A percentile compares a stretch with the other conserved stretches of the same genome.
Evolutionary conservation across 2,329 filamentous ascomycete species (phyloP).

Genomic region (Zasmidium angulare): DNA sequence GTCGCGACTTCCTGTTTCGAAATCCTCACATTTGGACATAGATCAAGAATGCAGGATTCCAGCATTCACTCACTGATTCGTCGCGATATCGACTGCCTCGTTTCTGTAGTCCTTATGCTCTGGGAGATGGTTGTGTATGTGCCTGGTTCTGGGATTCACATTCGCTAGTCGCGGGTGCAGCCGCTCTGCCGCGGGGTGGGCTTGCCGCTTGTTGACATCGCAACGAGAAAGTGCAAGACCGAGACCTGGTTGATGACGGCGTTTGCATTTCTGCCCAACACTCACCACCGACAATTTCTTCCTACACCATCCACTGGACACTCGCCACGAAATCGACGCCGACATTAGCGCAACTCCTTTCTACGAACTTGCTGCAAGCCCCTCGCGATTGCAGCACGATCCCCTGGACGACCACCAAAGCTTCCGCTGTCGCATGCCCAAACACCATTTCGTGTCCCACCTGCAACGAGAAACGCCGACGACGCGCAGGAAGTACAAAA

Average conservation of each 20-base stretch:
- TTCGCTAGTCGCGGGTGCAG: too few species aligned
- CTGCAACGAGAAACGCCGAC: not conserved
- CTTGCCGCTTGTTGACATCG: not conserved
- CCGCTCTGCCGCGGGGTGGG: too few species aligned
- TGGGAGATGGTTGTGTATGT: too few species aligned
- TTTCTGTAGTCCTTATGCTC: too few species aligned
- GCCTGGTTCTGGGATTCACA: too few species aligned
- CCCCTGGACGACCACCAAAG: constrained; percentile 6
- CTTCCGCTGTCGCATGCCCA: not conserved
- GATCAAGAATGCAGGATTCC: too few species aligned
- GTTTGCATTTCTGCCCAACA: not conserved
- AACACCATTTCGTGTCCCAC: not conserved
- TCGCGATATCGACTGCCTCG: too few species aligned
- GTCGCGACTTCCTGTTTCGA: too few species aligned
- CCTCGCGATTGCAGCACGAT: constrained; percentile 3
- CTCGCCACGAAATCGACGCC: too few species aligned
- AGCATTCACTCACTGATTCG: too few species aligned
- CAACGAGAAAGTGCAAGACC: not conserved
- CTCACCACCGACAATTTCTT: not conserved
- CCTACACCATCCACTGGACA: not conserved
- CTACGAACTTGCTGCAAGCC: not conserved
- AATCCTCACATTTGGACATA: too few species aligned
- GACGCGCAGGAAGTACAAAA: not conserved
- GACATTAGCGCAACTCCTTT: not conserved
- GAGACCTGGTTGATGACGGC: not conserved